Evolutionary conservation across 2,329 filamentous ascomycete genomes (phyloP).

Genomic region (Xylogone sp.): DNA sequence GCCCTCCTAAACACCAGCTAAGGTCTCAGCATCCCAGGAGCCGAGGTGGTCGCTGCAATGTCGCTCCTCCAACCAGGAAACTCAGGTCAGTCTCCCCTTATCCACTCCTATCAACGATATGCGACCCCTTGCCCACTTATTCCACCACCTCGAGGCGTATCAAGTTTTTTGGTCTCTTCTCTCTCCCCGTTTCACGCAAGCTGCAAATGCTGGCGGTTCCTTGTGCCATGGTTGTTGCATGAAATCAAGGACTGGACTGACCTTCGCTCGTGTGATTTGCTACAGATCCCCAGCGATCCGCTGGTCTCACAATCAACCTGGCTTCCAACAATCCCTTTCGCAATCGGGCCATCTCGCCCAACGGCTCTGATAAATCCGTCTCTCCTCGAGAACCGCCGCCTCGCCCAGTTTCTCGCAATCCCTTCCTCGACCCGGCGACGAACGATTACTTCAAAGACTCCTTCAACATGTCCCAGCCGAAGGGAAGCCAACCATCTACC

Average conservation of each 20-base stretch:
- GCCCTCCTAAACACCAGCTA: background rate
- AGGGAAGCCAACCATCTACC: constrained; percentile 33
- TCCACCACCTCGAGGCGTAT: constrained; percentile 17
- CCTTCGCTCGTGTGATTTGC: background rate
- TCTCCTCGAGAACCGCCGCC: constrained; percentile 55
- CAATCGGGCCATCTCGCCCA: constrained; percentile 64
- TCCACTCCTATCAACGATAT: constrained; percentile 18
- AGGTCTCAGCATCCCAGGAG: constrained; percentile 4
- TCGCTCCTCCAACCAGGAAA: constrained; percentile 25
- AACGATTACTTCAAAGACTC: constrained; percentile 8
- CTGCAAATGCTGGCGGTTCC: background rate
- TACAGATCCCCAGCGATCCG: constrained; percentile 36
- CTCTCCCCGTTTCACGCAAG: constrained; percentile 23
- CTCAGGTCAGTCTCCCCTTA: constrained; percentile 20
- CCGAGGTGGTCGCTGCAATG: constrained; percentile 20
- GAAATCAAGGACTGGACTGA: constrained; percentile 1
- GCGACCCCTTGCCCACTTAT: constrained; percentile 23
- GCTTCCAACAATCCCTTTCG: constrained; percentile 76
- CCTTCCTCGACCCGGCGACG: constrained; percentile 60
- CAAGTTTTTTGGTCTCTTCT: constrained; percentile 22
- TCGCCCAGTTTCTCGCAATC: constrained; percentile 68
- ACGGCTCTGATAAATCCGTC: constrained; percentile 37
- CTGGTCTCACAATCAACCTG: constrained; percentile 60
- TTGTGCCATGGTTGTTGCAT: background rate
- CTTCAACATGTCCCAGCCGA: constrained; percentile 49